phyloP scores from a whole-genome alignment of 331 rosid species.

The Quercus tomentella region DNA sequence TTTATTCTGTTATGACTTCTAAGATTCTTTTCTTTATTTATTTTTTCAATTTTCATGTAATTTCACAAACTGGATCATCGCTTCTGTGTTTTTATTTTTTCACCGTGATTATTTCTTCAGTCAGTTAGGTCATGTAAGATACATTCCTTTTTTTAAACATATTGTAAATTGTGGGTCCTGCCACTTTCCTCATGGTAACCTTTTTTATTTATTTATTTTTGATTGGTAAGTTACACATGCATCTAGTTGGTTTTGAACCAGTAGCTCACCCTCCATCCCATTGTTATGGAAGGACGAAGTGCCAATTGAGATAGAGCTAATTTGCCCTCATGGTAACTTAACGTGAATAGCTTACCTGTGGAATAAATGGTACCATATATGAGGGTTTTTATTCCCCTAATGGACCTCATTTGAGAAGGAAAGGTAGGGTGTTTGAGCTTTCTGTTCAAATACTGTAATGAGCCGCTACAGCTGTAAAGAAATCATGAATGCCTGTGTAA shows the following conservation, averaged over 20 bases:
- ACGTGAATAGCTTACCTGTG: background rate
- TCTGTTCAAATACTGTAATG: background rate
- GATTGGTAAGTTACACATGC: too few relatives aligned
- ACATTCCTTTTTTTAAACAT: background rate
- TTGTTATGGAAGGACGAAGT: too few relatives aligned
- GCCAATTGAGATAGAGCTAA: too few relatives aligned
- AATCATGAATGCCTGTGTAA: background rate
- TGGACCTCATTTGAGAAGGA: background rate
- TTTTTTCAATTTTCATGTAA: background rate
- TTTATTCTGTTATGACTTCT: constrained; percentile 14
- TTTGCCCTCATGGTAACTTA: background rate
- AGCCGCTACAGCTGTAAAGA: background rate
- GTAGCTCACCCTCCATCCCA: too few relatives aligned
- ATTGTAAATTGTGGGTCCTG: background rate
- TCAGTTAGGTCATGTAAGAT: background rate
- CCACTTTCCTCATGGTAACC: background rate
- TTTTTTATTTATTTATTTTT: too few relatives aligned
- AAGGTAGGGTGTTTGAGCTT: background rate
- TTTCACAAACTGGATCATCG: background rate
- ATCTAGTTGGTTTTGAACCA: too few relatives aligned
- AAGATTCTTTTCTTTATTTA: background rate
- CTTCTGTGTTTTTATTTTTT: background rate
- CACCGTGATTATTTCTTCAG: background rate
- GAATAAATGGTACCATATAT: background rate
- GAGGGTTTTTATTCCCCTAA: background rate